Conservation (phyloP, 179 eudicot genomes). For the Gypsophila paniculata region DNA sequence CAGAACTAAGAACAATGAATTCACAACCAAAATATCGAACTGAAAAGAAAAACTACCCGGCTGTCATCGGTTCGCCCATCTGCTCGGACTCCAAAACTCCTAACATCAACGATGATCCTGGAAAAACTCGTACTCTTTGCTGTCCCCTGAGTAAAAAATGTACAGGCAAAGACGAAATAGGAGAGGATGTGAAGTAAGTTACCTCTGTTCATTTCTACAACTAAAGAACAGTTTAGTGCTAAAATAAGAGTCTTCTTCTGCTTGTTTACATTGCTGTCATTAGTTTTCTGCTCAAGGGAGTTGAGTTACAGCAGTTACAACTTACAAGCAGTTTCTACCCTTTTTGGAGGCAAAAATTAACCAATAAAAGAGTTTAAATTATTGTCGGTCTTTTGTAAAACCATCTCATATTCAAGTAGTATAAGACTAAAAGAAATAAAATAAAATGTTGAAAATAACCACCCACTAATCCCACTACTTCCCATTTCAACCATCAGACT, state of each 20-base stretch:
- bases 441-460: no score
- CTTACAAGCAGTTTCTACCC: constrained; percentile 16
- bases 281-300: constrained; percentile 11
- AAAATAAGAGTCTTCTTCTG: neutral
- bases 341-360: constrained; percentile 18
- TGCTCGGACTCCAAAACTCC: constrained; percentile 30
- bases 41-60: constrained; percentile 12
- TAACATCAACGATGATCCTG: constrained; percentile 26
- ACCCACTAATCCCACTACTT: neutral
- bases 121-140: no score
- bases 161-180: constrained; percentile 13
- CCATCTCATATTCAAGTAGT: no score
- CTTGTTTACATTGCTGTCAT: neutral
- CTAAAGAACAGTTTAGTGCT: constrained; percentile 13
- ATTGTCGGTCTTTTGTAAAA: no score
- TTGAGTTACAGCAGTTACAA: constrained; percentile 20
- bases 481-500: neutral
- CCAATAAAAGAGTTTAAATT: constrained; percentile 12
- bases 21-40: neutral
- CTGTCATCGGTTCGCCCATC: constrained; percentile 38
- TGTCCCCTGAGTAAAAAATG: neutral
- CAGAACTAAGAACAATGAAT: neutral
- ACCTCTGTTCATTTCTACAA: constrained; percentile 18
- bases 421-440: no score
- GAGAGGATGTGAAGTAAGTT: constrained; percentile 11